Conservation (phyloP, 2,329 filamentous ascomycete species). For the Bertia moriformis region DNA sequence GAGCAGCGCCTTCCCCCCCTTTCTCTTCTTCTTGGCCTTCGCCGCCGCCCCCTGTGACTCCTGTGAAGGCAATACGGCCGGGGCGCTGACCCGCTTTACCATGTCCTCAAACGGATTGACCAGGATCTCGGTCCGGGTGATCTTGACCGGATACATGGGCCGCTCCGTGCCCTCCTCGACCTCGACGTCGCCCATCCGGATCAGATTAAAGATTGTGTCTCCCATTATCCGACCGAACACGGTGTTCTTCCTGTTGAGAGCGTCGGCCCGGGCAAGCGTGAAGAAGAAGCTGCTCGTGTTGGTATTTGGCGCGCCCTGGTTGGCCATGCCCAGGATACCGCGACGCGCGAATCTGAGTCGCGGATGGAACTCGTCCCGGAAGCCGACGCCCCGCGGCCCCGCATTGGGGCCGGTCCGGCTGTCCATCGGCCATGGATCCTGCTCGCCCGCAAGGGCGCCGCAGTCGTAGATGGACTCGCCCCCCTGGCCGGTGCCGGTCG, state of each 20-base stretch:
- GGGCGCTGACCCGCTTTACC: conserved; percentile 50
- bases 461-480: conserved; percentile 87
- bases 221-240: conserved; percentile 84
- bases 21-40: conserved; percentile 49
- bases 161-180: conserved; percentile 65
- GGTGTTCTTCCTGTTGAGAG: conserved; percentile 81
- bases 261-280: conserved; percentile 70
- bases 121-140: conserved; percentile 60
- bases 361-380: conserved; percentile 79
- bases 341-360: conserved; percentile 84
- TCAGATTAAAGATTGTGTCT: conserved; percentile 89
- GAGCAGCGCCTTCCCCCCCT: conserved; percentile 62
- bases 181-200: conserved; percentile 84
- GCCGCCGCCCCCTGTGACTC: conserved; percentile 23
- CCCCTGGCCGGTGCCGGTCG: conserved; percentile 79
- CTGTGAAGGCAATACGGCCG: conserved; percentile 24
- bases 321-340: conserved; percentile 90
- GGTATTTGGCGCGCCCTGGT: conserved; percentile 60
- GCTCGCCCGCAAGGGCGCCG: conserved; percentile 56
- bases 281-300: conserved; percentile 98
- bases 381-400: conserved; percentile 41
- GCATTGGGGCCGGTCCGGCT: conserved; percentile 46
- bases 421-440: conserved; percentile 61
- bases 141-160: conserved; percentile 72
- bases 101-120: conserved; percentile 75